These are phyloP conservation scores for Rhizophagus prolifer DNA, from an alignment of 192 early-diverging fungal genomes.

Conservation along the genomic window DNA sequence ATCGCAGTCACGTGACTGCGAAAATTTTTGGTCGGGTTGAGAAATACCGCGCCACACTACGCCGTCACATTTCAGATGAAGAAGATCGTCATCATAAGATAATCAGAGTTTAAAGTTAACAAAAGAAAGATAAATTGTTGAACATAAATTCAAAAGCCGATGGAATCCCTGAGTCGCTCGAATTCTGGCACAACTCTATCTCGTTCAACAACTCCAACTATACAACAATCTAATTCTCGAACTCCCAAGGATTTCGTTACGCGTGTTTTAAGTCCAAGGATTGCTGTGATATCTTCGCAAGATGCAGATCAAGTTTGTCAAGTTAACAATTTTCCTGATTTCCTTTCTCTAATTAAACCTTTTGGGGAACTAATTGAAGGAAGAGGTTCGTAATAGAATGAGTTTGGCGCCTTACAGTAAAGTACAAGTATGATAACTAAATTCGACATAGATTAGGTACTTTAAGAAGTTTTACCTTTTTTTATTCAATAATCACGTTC, in stretches of 20 bases:
- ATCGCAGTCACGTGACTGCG: too few species aligned
- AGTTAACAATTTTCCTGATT: constrained; percentile 55
- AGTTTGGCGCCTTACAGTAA: background rate
- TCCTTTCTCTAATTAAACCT: constrained; percentile 65
- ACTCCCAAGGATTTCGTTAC: constrained; percentile 47
- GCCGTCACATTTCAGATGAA: too few species aligned
- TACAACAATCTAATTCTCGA: background rate
- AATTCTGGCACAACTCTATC: background rate
- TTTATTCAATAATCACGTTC: background rate
- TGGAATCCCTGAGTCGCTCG: background rate
- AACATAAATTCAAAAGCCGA: background rate
- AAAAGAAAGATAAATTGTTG: too few species aligned
- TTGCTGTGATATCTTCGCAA: constrained; percentile 63
- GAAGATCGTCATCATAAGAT: too few species aligned
- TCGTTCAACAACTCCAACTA: background rate
- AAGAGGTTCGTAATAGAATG: constrained; percentile 44
- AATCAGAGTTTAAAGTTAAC: too few species aligned
- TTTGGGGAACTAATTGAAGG: constrained; percentile 70
- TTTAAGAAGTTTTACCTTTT: background rate
- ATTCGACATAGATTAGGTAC: background rate
- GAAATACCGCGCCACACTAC: too few species aligned
- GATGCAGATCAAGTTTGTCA: constrained; percentile 63
- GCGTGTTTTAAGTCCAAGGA: constrained; percentile 56
- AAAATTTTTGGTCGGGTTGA: too few species aligned
- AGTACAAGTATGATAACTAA: background rate